Percentiles rank a stretch among this genome's conserved stretches.
Evolutionary conservation across 2,329 filamentous ascomycete species (phyloP).

Genomic region (Monosporascus sp.): DNA sequence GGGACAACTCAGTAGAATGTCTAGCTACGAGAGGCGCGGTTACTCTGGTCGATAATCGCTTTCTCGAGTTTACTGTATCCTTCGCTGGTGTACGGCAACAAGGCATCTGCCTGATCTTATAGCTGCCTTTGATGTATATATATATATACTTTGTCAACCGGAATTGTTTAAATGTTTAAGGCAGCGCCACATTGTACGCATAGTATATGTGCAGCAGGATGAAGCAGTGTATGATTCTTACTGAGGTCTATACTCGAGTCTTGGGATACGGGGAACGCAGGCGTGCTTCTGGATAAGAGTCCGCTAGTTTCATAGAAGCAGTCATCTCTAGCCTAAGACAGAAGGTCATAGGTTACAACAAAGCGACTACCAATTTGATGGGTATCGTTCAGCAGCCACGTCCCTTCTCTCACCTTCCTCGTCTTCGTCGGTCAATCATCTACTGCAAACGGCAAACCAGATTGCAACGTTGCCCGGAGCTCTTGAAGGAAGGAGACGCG

Average conservation of each 20-base stretch:
- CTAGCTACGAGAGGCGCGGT: not conserved
- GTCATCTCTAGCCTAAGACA: not conserved
- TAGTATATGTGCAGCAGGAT: not conserved
- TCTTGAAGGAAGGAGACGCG: too few species aligned
- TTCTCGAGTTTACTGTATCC: not conserved
- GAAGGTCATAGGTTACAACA: not conserved
- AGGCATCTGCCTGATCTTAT: not conserved
- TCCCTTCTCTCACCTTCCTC: too few species aligned
- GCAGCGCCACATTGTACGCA: not conserved
- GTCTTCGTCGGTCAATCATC: too few species aligned
- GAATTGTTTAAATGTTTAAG: not conserved
- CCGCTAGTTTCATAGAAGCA: not conserved
- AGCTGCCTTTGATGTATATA: not conserved
- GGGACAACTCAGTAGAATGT: not conserved
- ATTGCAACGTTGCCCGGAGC: too few species aligned
- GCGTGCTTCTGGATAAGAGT: not conserved
- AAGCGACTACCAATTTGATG: not conserved
- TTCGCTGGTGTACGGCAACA: not conserved
- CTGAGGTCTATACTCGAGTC: not conserved
- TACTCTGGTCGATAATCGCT: not conserved
- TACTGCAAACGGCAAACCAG: too few species aligned
- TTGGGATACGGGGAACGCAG: not conserved
- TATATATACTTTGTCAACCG: not conserved
- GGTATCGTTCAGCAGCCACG: too few species aligned
- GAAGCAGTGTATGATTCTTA: too few species aligned